Base-by-base conservation (phyloP, 495 filamentous ascomycete species). In the Penicillium manginii region DNA sequence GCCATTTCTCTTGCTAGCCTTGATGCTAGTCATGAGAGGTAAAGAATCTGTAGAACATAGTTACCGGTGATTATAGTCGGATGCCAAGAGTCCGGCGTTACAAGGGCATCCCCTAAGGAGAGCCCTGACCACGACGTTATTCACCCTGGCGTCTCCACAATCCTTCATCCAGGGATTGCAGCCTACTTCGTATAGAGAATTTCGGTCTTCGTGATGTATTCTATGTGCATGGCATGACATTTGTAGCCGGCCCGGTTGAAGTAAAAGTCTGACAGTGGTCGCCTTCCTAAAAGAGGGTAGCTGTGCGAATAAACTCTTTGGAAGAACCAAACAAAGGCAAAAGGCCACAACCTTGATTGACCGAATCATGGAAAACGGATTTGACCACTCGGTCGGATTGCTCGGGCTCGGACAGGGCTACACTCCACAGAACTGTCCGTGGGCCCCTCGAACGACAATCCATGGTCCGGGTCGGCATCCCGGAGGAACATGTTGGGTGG, bases 391-490 rank as follows among this genome's bases (percentile, higher is more conserved):
- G 8, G 11, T 19, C 39, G 21, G 21, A n/a, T 43, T 43, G 40
- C 21, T 47, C n/a, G 42, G 5, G 3, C 5, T 9, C 9, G 21
- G 52, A 43, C 39, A 54, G 37, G 52, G 37, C 31, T 17, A 32
- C 53, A 22, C 53, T 48, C 53, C 53, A 48, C 42, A 55, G 11
- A 37, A 55, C 10, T 10, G 31, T n/a, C 31, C 53, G 42, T 55
- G 53, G 53, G 32, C 42, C 53, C 17, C 26, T 21, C 17, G 29
- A 18, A 12, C 4, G 39, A 47, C 12, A 19, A 47, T 55, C 53
- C 53, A 55, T 55, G 53, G 42, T 47, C 21, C 17, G 21, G 8
- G 3, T 59, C 57, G 57, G 57, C 45, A 59, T 59, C 43, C 43
- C 43, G 50, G 56, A 59, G 40, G 18, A 9, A 29, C 26, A 33